A percentile compares a stretch with the other conserved stretches of the same genome.
Conservation (phyloP, 1,139 yeast species). For the Pichia sp. region DNA sequence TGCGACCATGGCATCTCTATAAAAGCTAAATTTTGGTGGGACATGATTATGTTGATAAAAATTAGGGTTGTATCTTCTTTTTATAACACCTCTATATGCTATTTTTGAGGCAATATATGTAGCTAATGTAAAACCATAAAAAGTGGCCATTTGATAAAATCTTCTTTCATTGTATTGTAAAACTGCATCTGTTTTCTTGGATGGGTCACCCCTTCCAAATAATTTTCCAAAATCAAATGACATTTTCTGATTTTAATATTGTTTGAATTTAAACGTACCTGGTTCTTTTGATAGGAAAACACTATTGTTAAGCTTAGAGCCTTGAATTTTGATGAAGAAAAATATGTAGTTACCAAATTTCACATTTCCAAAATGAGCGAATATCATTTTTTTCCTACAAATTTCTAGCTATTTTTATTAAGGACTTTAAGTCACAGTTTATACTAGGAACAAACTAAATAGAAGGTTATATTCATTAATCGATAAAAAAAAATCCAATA, state of each 20-base stretch:
- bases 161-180: constrained; percentile 44
- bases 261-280: neutral
- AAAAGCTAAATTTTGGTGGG: constrained; percentile 76
- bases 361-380: no score
- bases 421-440: no score
- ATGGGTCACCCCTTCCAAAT: constrained; percentile 24
- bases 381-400: no score
- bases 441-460: no score
- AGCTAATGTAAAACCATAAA: constrained; percentile 65
- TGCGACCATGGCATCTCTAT: constrained; percentile 82
- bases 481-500: no score
- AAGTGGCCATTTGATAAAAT: constrained; percentile 64
- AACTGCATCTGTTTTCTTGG: constrained; percentile 27
- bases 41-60: constrained; percentile 81
- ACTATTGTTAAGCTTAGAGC: no score
- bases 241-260: constrained; percentile 2
- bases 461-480: no score
- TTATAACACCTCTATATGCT: constrained; percentile 67
- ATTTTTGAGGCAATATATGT: constrained; percentile 69
- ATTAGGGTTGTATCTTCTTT: constrained; percentile 69
- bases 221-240: constrained; percentile 25
- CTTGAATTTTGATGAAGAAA: no score
- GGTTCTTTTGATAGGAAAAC: neutral
- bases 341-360: no score
- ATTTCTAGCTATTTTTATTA: no score